Evolutionary conservation across 2,329 filamentous ascomycete species (phyloP).

Genomic region (Trichoderma arundinaceum): DNA sequence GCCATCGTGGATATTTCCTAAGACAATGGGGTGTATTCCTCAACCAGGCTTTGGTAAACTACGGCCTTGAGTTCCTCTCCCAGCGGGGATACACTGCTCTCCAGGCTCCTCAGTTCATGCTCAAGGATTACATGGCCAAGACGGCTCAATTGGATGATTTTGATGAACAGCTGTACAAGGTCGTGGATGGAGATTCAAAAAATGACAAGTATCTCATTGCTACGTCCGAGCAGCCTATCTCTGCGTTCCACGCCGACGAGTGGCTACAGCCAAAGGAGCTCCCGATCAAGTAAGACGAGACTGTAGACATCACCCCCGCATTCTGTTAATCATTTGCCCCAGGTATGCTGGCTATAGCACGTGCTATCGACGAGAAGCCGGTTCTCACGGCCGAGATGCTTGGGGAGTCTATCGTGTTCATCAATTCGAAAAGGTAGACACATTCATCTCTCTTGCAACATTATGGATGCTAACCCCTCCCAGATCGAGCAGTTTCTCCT

Average conservation of each 20-base stretch:
- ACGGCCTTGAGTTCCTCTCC: constrained; percentile 87
- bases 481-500: constrained; percentile 77
- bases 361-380: constrained; percentile 95
- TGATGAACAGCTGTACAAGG: constrained; percentile 98
- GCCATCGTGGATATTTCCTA: constrained; percentile 92
- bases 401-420: constrained; percentile 99
- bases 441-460: background rate
- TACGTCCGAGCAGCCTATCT: constrained; percentile 94
- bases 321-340: constrained; percentile 55
- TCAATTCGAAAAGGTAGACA: constrained; percentile 87
- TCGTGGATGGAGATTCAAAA: constrained; percentile 82
- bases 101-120: constrained; percentile 92
- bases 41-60: constrained; percentile 93
- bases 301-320: too few species aligned
- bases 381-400: constrained; percentile 82
- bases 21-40: constrained; percentile 88
- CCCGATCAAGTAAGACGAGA: constrained; percentile 72
- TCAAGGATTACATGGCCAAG: constrained; percentile 95
- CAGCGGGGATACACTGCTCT: constrained; percentile 80
- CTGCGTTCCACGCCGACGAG: constrained; percentile 88
- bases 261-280: constrained; percentile 87
- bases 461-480: constrained; percentile 22
- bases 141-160: constrained; percentile 97
- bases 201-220: constrained; percentile 83
- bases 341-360: constrained; percentile 92